phyloP scores from a whole-genome alignment of 2,329 filamentous ascomycete genomes.

The Penicillium brasilianum region DNA sequence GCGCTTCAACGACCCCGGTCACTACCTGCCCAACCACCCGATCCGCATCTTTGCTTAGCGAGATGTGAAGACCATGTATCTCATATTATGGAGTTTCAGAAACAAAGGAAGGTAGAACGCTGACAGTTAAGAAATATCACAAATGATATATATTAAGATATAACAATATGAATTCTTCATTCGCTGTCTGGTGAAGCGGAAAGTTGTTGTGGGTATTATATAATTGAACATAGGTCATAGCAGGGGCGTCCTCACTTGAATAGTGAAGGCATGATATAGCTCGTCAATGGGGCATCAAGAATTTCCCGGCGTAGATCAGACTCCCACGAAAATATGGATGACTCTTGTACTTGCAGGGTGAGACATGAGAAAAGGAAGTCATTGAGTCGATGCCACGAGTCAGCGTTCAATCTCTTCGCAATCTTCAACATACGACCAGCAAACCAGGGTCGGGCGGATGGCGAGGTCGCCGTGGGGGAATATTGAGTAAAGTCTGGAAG shows the following conservation, averaged over 20 bases:
- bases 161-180: too few species aligned
- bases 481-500: constrained; percentile 38
- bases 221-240: not conserved
- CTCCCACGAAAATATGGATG: constrained; percentile 38
- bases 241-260: constrained; percentile 3
- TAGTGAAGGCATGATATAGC: constrained; percentile 38
- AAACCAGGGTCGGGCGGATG: constrained; percentile 46
- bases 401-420: constrained; percentile 41
- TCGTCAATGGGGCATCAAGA: constrained; percentile 43
- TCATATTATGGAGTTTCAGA: not conserved
- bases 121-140: not conserved
- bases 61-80: not conserved
- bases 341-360: constrained; percentile 34
- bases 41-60: constrained; percentile 17
- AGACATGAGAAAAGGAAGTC: constrained; percentile 45
- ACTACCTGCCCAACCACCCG: constrained; percentile 11
- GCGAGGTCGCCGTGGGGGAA: constrained; percentile 29
- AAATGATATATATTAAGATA: too few species aligned
- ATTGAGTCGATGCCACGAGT: constrained; percentile 43
- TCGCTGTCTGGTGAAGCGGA: not conserved
- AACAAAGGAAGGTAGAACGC: not conserved
- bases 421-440: constrained; percentile 48
- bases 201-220: not conserved
- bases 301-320: constrained; percentile 43
- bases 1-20: constrained; percentile 2